Evolutionary conservation across 805 yeast species (phyloP).

Genomic region (Dipodascus geniculatus): DNA sequence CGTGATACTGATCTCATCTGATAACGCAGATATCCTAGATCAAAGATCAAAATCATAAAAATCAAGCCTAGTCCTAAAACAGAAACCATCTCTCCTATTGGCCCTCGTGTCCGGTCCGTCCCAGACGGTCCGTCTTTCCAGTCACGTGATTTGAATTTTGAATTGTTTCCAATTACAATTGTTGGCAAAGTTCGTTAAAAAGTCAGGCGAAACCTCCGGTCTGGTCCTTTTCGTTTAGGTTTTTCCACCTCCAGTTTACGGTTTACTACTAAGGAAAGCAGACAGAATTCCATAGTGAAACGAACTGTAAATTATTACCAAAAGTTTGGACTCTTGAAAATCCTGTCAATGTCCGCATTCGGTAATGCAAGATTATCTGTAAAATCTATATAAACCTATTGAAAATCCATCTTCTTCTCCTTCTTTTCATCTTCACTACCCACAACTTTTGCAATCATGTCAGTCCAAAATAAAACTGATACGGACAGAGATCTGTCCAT

Average conservation of each 20-base stretch:
- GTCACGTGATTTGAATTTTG: neutral
- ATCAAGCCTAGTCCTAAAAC: neutral
- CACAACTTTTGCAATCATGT: constrained; percentile 1
- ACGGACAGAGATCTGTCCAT: constrained; percentile 20
- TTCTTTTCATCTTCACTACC: constrained; percentile 48
- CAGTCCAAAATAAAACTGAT: constrained; percentile 7
- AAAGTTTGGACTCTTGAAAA: neutral
- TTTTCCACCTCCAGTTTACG: neutral
- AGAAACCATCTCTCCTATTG: neutral
- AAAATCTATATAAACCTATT: neutral
- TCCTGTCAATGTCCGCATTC: neutral
- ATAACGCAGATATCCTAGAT: neutral
- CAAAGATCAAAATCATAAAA: neutral
- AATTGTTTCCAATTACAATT: neutral
- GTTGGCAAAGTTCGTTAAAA: neutral
- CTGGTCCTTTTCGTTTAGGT: neutral
- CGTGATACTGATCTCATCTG: neutral
- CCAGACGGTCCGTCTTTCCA: neutral
- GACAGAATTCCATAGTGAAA: too few species aligned
- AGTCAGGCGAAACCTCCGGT: neutral
- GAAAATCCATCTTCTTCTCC: constrained; percentile 40
- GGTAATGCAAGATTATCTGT: neutral
- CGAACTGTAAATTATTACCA: neutral
- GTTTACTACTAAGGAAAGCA: too few species aligned
- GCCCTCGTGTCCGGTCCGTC: neutral